Evolutionary conservation across 169 alveolate genomes (phyloP).

Genomic region (Babesia microti): DNA sequence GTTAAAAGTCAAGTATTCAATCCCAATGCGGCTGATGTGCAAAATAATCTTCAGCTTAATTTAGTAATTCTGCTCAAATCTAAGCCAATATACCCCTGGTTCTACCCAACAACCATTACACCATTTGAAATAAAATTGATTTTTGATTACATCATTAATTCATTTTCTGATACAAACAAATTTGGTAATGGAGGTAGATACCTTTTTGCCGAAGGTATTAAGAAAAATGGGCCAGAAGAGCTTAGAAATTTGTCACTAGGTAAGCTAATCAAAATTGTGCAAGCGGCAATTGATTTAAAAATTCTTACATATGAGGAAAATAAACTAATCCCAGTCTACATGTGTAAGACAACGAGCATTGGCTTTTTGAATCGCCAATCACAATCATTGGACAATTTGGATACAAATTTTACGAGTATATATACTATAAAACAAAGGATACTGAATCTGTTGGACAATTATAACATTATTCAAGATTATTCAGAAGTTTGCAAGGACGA

Average conservation of each 20-base stretch:
- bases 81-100: constrained; percentile 9
- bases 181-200: constrained; percentile 48
- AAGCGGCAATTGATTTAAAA: constrained; percentile 40
- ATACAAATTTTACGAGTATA: too few relatives aligned
- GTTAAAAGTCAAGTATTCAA: not conserved
- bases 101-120: too few relatives aligned
- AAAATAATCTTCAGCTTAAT: constrained; percentile 10
- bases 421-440: too few relatives aligned
- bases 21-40: not conserved
- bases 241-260: constrained; percentile 50
- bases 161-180: not conserved
- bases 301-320: constrained; percentile 44
- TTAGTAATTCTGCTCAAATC: constrained; percentile 23
- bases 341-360: constrained; percentile 28
- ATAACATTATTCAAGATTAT: too few relatives aligned
- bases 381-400: too few relatives aligned
- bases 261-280: constrained; percentile 46
- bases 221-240: constrained; percentile 45
- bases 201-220: constrained; percentile 47
- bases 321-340: constrained; percentile 48
- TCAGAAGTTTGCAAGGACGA: not conserved
- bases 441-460: too few relatives aligned
- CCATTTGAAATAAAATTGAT: constrained; percentile 3
- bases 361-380: constrained; percentile 2
- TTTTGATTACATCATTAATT: constrained; percentile 3